Conservation (phyloP, 371 early-diverging fungal genomes). For the Mucor lusitanicus region DNA sequence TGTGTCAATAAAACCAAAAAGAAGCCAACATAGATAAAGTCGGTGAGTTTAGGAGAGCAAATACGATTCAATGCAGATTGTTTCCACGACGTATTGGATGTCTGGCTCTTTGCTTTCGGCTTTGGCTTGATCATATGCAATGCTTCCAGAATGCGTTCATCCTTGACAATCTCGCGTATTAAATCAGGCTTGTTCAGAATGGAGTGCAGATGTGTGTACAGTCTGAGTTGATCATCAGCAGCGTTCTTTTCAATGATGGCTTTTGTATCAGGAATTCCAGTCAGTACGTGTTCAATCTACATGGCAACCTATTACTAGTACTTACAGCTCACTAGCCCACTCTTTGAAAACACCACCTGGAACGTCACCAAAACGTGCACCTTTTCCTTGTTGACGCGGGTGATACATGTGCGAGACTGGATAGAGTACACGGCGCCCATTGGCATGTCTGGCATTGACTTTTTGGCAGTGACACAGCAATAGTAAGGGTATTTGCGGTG, state of each 20-base stretch:
- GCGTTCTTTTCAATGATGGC: constrained; percentile 34
- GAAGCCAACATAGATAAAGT: constrained; percentile 10
- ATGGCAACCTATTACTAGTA: neutral
- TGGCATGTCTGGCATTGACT: constrained; percentile 77
- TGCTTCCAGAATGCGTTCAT: constrained; percentile 7
- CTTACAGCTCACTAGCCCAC: constrained; percentile 65
- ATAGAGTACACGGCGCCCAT: constrained; percentile 75
- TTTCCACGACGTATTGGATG: neutral
- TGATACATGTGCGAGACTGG: constrained; percentile 74
- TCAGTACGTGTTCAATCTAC: neutral
- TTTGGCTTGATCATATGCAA: neutral
- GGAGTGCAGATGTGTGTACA: constrained; percentile 13
- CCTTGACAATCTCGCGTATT: constrained; percentile 8
- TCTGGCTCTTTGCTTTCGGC: neutral
- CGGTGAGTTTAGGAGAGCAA: neutral
- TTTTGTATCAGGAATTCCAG: neutral
- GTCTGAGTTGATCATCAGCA: constrained; percentile 20
- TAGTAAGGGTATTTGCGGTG: constrained; percentile 54
- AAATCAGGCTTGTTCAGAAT: constrained; percentile 15
- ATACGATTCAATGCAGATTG: neutral
- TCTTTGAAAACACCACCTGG: constrained; percentile 64
- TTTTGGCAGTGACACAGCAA: constrained; percentile 57
- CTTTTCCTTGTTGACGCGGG: constrained; percentile 61
- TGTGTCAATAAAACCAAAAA: constrained; percentile 14
- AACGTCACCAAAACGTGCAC: constrained; percentile 63